Evolutionary conservation across 2,329 filamentous ascomycete genomes (phyloP).

Genomic region (Diaporthe batatas): DNA sequence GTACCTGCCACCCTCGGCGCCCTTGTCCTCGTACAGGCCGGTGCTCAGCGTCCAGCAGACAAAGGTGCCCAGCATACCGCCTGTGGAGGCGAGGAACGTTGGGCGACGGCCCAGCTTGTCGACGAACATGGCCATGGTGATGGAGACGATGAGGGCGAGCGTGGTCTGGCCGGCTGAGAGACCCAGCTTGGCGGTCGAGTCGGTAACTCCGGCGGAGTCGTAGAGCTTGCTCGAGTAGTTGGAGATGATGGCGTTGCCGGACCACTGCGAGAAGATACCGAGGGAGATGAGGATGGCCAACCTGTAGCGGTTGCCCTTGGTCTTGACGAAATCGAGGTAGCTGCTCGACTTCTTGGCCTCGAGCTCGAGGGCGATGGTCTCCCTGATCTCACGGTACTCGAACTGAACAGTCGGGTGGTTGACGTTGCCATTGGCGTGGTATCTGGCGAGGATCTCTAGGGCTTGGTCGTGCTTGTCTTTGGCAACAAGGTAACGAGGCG

Average conservation of each 20-base stretch:
- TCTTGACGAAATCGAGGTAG: constrained; percentile 67
- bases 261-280: constrained; percentile 72
- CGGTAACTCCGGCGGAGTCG: constrained; percentile 63
- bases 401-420: constrained; percentile 68
- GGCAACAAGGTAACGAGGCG: constrained; percentile 57
- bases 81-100: constrained; percentile 63
- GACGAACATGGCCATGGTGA: constrained; percentile 65
- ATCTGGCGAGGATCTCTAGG: constrained; percentile 65
- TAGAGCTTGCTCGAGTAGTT: constrained; percentile 70
- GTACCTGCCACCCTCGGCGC: constrained; percentile 52
- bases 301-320: constrained; percentile 69
- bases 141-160: constrained; percentile 65
- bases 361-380: constrained; percentile 67
- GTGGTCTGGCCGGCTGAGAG: constrained; percentile 64
- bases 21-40: constrained; percentile 59
- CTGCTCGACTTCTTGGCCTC: constrained; percentile 60
- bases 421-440: constrained; percentile 68
- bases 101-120: constrained; percentile 69
- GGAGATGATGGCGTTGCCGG: constrained; percentile 70
- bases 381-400: constrained; percentile 71
- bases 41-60: constrained; percentile 63
- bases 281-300: constrained; percentile 66
- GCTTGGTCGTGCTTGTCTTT: constrained; percentile 62
- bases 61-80: constrained; percentile 63
- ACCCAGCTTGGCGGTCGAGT: constrained; percentile 59